Base-by-base conservation (phyloP, 495 filamentous ascomycete genomes). In the Penicillium mononematosum region DNA sequence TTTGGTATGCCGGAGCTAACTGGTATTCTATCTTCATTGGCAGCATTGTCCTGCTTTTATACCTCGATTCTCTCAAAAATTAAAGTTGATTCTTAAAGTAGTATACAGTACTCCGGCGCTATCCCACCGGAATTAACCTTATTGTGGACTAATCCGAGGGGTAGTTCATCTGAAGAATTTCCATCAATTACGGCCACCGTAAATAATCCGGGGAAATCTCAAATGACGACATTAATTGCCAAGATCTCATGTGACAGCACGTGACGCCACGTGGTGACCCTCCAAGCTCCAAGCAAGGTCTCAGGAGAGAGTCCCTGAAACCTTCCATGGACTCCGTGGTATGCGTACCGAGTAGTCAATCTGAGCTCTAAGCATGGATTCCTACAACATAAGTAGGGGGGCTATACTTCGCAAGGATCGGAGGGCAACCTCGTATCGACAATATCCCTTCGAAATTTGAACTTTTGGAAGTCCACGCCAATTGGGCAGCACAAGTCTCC, bases 61-160 rank as follows among this genome's bases (percentile, higher is more conserved):
- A 58, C 16, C 39, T 41, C 12, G 19, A 19, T 45, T 24, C 29
- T 24, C 42, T 20, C 31, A 20, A 20, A 29, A 38, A 38, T 38
- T 29, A 12, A 54, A 39, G 50, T 56, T 24, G 7, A 25, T 27
- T 36, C 24, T 16, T 16, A 31, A 31, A 29, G 9, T 48, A 3
- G 16, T 27, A 31, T 32, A 11, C 36, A 7, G 55, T 47, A 39
- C 22, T 47, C 32, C 29, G 55, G 42, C 17, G 39, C 53, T 58
- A 66, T 69, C 68, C 70, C 70, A 49, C 68, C 68, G 70, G 70
- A 63, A 45, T 70, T 68, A 60, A 55, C 44, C 60, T 63, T 20
- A 22, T 66, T 60, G 17, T 53, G 57, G 63, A 58, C 46, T 52
- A 52, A 46, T n/a, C 25, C 41, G 59, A 57, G 14, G 22, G 29